Evolutionary conservation across 2,329 filamentous ascomycete species (phyloP), one percentile per base, ranked within the genome.

Genomic region (Penicillium sp.): DNA sequence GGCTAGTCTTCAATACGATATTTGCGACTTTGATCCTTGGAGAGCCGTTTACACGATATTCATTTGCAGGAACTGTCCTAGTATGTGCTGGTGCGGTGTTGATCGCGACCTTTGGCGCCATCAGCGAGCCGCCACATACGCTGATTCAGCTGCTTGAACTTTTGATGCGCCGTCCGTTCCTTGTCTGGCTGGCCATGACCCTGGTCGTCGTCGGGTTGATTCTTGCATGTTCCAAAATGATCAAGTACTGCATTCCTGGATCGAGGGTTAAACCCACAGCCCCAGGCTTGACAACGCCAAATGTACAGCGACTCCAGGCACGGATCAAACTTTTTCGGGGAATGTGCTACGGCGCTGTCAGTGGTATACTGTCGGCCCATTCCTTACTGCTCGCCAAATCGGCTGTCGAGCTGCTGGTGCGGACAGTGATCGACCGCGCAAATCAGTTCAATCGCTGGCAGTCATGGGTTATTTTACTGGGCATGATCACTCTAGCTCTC

Each of bases 401-500:
- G 28, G 91, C 93, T 7, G 93, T 98, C 45, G 93, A 98, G 73
- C 77, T 98, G 35, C 78, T 98, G 44, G 89, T 98, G 48, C 79
- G 83, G 60, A 97, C 93, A 3, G 80, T 94, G 37, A 77, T 90
- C 39, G 90, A 95, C 65, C 81, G 86, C 52, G 80, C 84, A 58
- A 98, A 98, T 65, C 89, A 98, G 71, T 98, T 98, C 69, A 84
- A 90, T 51, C 85, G 88, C 57, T 97, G 91, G 86, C 85, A 96
- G 68, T 90, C 91, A 1, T 98, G 91, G 90, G 79, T 86, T 54
- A 90, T 97, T 47, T 79, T 98, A 1, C 70, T 95, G 24, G 85
- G 83, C 5, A 84, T 98, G 45, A 77, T 96, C 50, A 76, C 78
- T 3, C 77, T 97, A 51, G 91, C 93, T 4, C 78, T 98, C 39